phyloP scores from a whole-genome alignment of 2,329 filamentous ascomycete species.

The Colletotrichum sublineola region DNA sequence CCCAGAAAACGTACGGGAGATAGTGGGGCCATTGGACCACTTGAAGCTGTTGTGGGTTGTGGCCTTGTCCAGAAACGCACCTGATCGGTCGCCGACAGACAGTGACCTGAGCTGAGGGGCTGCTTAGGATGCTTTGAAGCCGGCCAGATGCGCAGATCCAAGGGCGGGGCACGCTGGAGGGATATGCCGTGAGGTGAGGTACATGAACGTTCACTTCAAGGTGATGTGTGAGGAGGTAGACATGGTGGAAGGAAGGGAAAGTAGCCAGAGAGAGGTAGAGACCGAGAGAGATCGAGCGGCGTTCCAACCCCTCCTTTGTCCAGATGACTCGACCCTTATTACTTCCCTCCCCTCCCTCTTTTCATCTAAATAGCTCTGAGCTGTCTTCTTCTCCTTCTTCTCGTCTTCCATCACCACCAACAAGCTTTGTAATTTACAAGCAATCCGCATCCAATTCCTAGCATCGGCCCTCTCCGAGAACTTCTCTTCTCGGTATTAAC shows the following conservation, averaged over 20 bases:
- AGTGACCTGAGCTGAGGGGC: constrained; percentile 31
- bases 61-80: constrained; percentile 41
- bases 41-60: constrained; percentile 41
- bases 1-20: constrained; percentile 46
- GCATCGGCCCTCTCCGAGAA: constrained; percentile 16
- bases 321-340: constrained; percentile 43
- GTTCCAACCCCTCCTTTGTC: constrained; percentile 43
- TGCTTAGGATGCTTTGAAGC: constrained; percentile 13
- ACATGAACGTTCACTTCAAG: constrained; percentile 11
- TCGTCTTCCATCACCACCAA: constrained; percentile 30
- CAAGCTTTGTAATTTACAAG: constrained; percentile 36
- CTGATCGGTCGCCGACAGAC: constrained; percentile 35
- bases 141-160: constrained; percentile 27
- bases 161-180: background rate
- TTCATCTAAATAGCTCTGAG: constrained; percentile 39
- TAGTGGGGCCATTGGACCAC: constrained; percentile 41
- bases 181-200: constrained; percentile 19
- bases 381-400: constrained; percentile 23
- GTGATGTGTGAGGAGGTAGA: constrained; percentile 17
- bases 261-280: constrained; percentile 12
- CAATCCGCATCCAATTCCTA: constrained; percentile 34
- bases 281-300: constrained; percentile 27
- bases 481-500: constrained; percentile 23
- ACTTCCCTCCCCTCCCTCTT: constrained; percentile 44
- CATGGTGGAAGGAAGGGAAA: constrained; percentile 10